Conservation (phyloP, 768 basidiomycete genomes). For the Coprinopsis strossmayeri region DNA sequence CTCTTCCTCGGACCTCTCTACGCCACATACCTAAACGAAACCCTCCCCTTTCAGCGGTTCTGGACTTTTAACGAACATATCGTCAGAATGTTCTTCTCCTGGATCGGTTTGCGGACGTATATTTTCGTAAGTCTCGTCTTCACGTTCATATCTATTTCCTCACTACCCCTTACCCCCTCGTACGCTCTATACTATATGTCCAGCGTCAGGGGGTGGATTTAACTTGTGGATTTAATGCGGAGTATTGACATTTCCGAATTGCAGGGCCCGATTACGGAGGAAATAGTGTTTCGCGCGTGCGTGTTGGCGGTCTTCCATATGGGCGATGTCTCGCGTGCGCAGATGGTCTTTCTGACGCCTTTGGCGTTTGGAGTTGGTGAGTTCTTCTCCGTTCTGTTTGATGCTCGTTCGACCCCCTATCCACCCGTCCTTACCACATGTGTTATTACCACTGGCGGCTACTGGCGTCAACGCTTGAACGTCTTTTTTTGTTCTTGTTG, state of each 20-base stretch:
- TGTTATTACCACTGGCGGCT: too few relatives aligned
- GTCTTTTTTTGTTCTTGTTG: too few relatives aligned
- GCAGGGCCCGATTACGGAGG: conserved; percentile 89
- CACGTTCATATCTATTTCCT: too few relatives aligned
- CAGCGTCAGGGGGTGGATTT: too few relatives aligned
- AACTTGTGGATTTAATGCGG: too few relatives aligned
- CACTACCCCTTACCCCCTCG: not conserved
- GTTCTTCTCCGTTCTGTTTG: conserved; percentile 17
- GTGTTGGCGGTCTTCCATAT: conserved; percentile 70
- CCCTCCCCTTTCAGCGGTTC: conserved; percentile 48
- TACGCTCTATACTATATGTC: not conserved
- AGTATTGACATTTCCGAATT: not conserved
- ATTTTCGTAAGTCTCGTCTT: conserved; percentile 29
- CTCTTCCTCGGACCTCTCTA: conserved; percentile 79
- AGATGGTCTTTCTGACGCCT: conserved; percentile 77
- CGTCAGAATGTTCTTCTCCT: conserved; percentile 33
- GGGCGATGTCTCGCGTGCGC: conserved; percentile 42
- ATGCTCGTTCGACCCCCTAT: too few relatives aligned
- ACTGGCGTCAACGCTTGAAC: too few relatives aligned
- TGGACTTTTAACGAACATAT: conserved; percentile 41
- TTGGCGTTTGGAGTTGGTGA: conserved; percentile 83
- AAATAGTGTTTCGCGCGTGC: conserved; percentile 85
- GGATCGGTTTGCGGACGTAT: conserved; percentile 70
- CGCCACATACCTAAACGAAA: conserved; percentile 34
- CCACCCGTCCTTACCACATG: too few relatives aligned